These are phyloP conservation scores for Seiridium unicorne DNA, from an alignment of 2,329 filamentous ascomycete species.

Conservation along the genomic window DNA sequence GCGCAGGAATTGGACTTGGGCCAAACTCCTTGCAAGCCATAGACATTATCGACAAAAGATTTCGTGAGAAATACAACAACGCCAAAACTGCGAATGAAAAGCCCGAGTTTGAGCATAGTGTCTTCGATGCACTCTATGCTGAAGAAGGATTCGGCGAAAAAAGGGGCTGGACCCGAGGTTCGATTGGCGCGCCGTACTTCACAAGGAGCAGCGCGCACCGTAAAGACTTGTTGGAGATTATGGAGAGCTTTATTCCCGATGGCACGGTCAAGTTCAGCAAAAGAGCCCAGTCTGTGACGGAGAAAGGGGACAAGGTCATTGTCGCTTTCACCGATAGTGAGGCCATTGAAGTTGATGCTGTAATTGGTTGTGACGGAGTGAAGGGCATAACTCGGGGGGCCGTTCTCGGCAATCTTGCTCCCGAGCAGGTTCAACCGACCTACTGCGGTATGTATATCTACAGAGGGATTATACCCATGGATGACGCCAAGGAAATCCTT, in stretches of 20 bases:
- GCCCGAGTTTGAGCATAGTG: constrained; percentile 33
- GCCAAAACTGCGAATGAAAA: constrained; percentile 36
- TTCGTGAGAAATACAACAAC: constrained; percentile 34
- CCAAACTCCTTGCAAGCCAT: constrained; percentile 40
- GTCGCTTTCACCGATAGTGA: constrained; percentile 22
- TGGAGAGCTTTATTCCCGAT: constrained; percentile 30
- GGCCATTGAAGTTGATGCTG: constrained; percentile 15
- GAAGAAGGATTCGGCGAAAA: constrained; percentile 37
- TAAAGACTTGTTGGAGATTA: constrained; percentile 39
- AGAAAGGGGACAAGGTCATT: constrained; percentile 17
- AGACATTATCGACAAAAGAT: constrained; percentile 36
- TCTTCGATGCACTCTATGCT: constrained; percentile 38
- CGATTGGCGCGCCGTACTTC: constrained; percentile 34
- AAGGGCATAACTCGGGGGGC: constrained; percentile 21
- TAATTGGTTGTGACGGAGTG: constrained; percentile 26
- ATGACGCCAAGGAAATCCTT: constrained; percentile 21
- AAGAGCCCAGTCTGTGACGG: constrained; percentile 19
- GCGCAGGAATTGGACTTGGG: constrained; percentile 34
- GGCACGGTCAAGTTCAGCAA: constrained; percentile 23
- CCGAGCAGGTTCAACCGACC: constrained; percentile 22
- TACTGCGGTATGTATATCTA: constrained; percentile 29
- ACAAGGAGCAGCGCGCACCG: constrained; percentile 38
- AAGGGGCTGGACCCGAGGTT: constrained; percentile 32
- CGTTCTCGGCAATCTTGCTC: constrained; percentile 20
- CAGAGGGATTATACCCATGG: constrained; percentile 27